Percentiles rank a stretch among this genome's conserved stretches.
These are phyloP conservation scores for Epichloe coenophiala DNA, from an alignment of 2,329 filamentous ascomycete genomes.

Conservation along the genomic window DNA sequence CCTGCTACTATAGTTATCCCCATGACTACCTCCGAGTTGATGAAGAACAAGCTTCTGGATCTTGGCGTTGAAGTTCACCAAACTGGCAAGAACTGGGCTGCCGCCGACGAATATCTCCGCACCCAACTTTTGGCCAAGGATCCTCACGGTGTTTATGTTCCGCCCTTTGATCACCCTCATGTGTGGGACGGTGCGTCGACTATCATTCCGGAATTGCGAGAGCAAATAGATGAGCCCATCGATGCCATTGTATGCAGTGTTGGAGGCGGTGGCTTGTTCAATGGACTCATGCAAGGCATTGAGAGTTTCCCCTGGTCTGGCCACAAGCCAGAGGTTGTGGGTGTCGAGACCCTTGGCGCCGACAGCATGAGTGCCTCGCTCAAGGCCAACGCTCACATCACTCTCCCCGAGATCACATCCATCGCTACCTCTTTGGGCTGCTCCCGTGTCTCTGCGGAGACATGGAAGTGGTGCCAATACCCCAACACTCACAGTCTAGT, in stretches of 20 bases:
- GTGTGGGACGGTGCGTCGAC: slow-evolving; percentile 54
- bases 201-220: slow-evolving; percentile 38
- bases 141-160: slow-evolving; percentile 45
- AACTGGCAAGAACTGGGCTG: slow-evolving; percentile 52
- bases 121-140: slow-evolving; percentile 41
- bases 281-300: slow-evolving; percentile 60
- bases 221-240: slow-evolving; percentile 32
- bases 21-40: slow-evolving; percentile 46
- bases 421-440: slow-evolving; percentile 64
- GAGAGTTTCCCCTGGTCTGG: slow-evolving; percentile 27
- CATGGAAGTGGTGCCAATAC: slow-evolving; percentile 49
- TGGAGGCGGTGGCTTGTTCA: slow-evolving; percentile 69
- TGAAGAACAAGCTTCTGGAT: slow-evolving; percentile 56
- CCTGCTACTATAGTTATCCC: slow-evolving; percentile 69
- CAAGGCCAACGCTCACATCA: slow-evolving; percentile 40
- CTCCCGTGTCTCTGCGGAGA: slow-evolving; percentile 52
- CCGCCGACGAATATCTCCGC: slow-evolving; percentile 55
- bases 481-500: slow-evolving; percentile 24
- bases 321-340: slow-evolving; percentile 42
- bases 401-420: slow-evolving; percentile 58
- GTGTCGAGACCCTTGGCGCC: slow-evolving; percentile 63
- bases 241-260: slow-evolving; percentile 66
- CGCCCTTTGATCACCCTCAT: slow-evolving; percentile 55
- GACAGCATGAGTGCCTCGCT: slow-evolving; percentile 55
- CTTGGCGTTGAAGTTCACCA: slow-evolving; percentile 59